Evolutionary conservation across 495 filamentous ascomycete species (phyloP).

Genomic region (Halenospora varia): DNA sequence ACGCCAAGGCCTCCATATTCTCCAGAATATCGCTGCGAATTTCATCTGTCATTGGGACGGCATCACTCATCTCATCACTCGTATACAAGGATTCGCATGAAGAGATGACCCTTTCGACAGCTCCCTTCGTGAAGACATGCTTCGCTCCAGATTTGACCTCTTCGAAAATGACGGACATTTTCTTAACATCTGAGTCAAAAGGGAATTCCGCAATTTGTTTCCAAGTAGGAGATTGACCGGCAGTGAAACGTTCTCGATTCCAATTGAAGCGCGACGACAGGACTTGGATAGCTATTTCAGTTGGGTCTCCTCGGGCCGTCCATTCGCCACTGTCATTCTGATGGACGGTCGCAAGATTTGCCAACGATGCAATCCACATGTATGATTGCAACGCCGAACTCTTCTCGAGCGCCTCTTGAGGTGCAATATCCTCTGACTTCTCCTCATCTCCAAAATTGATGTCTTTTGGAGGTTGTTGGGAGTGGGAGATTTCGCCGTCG

Average conservation of each 20-base stretch:
- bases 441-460: conserved; percentile 13
- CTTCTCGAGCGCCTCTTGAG: conserved; percentile 24
- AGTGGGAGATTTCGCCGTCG: conserved; percentile 45
- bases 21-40: conserved; percentile 47
- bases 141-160: conserved; percentile 31
- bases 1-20: conserved; percentile 62
- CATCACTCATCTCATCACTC: conserved; percentile 39
- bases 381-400: conserved; percentile 45
- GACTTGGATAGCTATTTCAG: conserved; percentile 68
- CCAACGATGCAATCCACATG: conserved; percentile 58
- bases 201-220: conserved; percentile 56
- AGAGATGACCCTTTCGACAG: conserved; percentile 58
- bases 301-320: conserved; percentile 63
- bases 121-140: conserved; percentile 60
- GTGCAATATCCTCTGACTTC: conserved; percentile 23
- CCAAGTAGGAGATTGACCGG: conserved; percentile 51
- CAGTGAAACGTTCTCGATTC: conserved; percentile 47
- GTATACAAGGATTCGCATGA: conserved; percentile 46
- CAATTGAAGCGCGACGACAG: conserved; percentile 60
- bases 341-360: conserved; percentile 60
- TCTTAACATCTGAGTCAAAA: conserved; percentile 67
- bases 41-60: conserved; percentile 35
- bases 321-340: conserved; percentile 46
- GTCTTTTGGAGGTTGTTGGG: conserved; percentile 33
- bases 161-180: conserved; percentile 62